phyloP scores from a whole-genome alignment of 75 land plant genomes.

The Cryptomeria japonica region DNA sequence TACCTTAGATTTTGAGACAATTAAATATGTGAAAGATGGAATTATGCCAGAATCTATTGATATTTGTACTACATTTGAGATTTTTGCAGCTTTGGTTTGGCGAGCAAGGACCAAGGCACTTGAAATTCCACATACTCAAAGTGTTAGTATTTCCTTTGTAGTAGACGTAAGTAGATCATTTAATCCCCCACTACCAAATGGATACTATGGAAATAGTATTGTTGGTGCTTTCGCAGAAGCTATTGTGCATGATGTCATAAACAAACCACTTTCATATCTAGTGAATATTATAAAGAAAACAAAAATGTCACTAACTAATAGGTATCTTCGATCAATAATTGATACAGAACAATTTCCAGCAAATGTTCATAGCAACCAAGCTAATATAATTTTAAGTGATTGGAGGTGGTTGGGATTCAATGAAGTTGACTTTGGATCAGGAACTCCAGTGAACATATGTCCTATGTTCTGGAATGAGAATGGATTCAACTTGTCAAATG shows the following conservation, averaged over 20 bases:
- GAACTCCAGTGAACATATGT: too few species aligned
- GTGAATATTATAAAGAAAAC: neutral
- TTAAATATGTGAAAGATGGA: neutral
- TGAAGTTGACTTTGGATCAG: too few species aligned
- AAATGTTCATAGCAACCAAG: too few species aligned
- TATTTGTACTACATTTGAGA: slow-evolving; percentile 27
- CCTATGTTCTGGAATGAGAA: too few species aligned
- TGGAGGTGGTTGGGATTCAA: too few species aligned
- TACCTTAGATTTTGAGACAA: neutral
- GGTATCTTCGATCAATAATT: too few species aligned
- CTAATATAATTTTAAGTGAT: too few species aligned
- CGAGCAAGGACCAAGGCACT: slow-evolving; percentile 21
- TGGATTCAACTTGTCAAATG: too few species aligned
- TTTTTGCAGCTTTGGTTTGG: slow-evolving; percentile 31
- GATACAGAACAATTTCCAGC: too few species aligned
- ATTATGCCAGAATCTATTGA: neutral
- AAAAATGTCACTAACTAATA: neutral
- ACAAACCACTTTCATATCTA: neutral
- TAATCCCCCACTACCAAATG: slow-evolving; percentile 23
- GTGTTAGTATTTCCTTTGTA: slow-evolving; percentile 21
- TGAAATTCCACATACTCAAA: slow-evolving; percentile 4
- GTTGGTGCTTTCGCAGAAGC: slow-evolving; percentile 20
- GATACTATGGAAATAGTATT: slow-evolving; percentile 34
- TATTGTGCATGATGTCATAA: neutral
- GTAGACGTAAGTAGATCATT: slow-evolving; percentile 26